A percentile compares a stretch with the other conserved stretches of the same genome.
Evolutionary conservation across 441 rosid genomes (phyloP).

Genomic region (Jatropha podagrica): DNA sequence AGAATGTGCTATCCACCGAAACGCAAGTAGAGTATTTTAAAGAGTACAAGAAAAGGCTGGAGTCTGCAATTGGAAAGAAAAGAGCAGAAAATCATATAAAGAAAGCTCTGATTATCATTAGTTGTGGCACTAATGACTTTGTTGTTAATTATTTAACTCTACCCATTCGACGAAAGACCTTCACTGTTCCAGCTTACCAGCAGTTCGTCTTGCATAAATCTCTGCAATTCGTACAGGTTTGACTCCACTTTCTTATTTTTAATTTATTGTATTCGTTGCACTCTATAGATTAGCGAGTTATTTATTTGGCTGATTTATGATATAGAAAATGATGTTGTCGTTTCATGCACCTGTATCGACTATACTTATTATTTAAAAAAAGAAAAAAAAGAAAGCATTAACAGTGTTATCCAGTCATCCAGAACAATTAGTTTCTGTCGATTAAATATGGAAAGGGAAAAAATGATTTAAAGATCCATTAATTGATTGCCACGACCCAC

Average conservation of each 20-base stretch:
- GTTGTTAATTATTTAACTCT: conserved; percentile 60
- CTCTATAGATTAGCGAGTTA: too few species aligned
- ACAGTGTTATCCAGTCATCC: too few species aligned
- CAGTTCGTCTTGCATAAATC: conserved; percentile 46
- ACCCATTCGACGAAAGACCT: conserved; percentile 52
- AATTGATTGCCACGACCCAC: too few species aligned
- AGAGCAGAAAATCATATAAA: conserved; percentile 42
- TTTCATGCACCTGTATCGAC: too few species aligned
- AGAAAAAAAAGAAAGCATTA: too few species aligned
- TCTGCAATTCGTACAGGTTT: conserved; percentile 54
- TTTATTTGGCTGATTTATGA: too few species aligned
- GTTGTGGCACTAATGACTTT: conserved; percentile 82
- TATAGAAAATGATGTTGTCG: too few species aligned
- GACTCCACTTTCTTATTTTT: background rate
- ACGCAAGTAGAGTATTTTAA: conserved; percentile 61
- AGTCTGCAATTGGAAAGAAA: conserved; percentile 46
- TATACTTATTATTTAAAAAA: too few species aligned
- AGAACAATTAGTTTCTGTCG: too few species aligned
- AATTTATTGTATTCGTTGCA: too few species aligned
- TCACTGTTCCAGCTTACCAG: conserved; percentile 49
- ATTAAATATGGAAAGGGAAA: too few species aligned
- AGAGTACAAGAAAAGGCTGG: conserved; percentile 61
- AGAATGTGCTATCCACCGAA: conserved; percentile 57
- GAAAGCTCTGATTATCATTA: conserved; percentile 47
- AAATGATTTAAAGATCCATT: too few species aligned